Evolutionary conservation across 306 rosid species (phyloP).

Genomic region (Psophocarpus tetragonolobus): DNA sequence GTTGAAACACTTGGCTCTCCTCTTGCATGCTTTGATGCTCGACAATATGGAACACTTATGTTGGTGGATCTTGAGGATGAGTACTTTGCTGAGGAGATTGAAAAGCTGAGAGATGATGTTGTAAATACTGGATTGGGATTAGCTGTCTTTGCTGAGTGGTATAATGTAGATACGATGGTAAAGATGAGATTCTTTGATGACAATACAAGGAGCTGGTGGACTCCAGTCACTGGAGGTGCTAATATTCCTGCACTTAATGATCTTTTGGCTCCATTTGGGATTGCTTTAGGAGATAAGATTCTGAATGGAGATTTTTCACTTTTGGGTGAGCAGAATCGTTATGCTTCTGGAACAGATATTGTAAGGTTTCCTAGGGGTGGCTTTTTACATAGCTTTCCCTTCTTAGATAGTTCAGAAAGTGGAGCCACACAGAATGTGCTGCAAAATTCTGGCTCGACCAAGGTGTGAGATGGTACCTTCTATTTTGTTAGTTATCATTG

Average conservation of each 20-base stretch:
- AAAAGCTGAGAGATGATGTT: constrained; percentile 85
- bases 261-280: constrained; percentile 92
- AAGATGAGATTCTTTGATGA: constrained; percentile 97
- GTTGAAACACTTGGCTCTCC: constrained; percentile 96
- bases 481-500: background rate
- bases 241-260: constrained; percentile 91
- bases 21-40: constrained; percentile 92
- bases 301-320: constrained; percentile 90
- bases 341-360: constrained; percentile 94
- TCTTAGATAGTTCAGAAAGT: constrained; percentile 94
- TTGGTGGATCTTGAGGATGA: constrained; percentile 98
- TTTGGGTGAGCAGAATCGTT: constrained; percentile 91
- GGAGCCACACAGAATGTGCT: constrained; percentile 93
- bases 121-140: constrained; percentile 84
- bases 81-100: constrained; percentile 93
- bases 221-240: constrained; percentile 96
- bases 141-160: constrained; percentile 95
- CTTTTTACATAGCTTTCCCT: constrained; percentile 84
- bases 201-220: constrained; percentile 99
- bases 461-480: constrained; percentile 43
- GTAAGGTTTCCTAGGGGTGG: constrained; percentile 90
- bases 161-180: constrained; percentile 95
- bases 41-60: constrained; percentile 85
- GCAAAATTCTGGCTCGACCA: constrained; percentile 61
- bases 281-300: constrained; percentile 96